Conservation (phyloP, 805 yeast species). For the Candida corydali region DNA sequence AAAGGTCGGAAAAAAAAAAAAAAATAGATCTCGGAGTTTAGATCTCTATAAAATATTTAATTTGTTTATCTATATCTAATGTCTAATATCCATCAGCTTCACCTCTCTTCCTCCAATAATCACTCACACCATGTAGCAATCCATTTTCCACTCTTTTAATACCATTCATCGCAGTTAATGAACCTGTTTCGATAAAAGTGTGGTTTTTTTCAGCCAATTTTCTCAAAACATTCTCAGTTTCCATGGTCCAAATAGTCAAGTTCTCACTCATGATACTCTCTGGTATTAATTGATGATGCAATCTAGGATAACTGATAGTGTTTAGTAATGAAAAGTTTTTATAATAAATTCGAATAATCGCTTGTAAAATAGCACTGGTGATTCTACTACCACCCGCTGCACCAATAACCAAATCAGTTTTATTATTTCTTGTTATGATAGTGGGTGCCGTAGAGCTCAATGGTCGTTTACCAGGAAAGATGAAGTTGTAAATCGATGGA, state of each 20-base stretch:
- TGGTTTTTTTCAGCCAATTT: conserved; percentile 41
- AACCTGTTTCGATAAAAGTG: conserved; percentile 28
- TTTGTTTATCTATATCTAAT: background rate
- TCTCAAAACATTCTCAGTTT: conserved; percentile 28
- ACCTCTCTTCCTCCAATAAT: conserved; percentile 87
- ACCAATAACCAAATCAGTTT: conserved; percentile 70
- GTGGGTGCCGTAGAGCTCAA: conserved; percentile 80
- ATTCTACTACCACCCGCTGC: conserved; percentile 95
- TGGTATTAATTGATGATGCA: conserved; percentile 89
- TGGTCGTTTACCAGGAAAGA: conserved; percentile 76
- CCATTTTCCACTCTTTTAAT: conserved; percentile 45
- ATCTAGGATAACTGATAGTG: conserved; percentile 71
- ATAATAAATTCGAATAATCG: conserved; percentile 62
- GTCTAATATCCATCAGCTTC: conserved; percentile 58
- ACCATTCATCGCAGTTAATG: conserved; percentile 40
- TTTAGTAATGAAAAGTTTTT: conserved; percentile 58
- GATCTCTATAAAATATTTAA: background rate
- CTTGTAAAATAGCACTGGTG: conserved; percentile 77
- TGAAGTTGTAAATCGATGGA: conserved; percentile 77
- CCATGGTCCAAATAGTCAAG: conserved; percentile 35
- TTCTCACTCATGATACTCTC: conserved; percentile 60
- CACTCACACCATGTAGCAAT: conserved; percentile 72
- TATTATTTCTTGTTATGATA: conserved; percentile 44
- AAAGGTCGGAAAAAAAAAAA: too few species aligned
- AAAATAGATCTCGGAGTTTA: conserved; percentile 2